Evolutionary conservation across 129 eudicot species (phyloP).

Genomic region (Pulicaria dysenterica): DNA sequence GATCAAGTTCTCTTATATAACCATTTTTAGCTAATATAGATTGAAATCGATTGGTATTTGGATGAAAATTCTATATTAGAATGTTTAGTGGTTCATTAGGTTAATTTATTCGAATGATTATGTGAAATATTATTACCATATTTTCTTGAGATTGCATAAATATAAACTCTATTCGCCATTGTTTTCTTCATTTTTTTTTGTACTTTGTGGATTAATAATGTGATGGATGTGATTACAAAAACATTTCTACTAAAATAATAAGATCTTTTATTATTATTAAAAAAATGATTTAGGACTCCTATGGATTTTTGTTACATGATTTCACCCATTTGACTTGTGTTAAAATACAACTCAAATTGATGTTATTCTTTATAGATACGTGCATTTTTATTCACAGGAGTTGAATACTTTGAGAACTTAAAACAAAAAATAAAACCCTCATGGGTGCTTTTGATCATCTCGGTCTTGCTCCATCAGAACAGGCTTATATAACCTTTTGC

Average conservation of each 20-base stretch:
- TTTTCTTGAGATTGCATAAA: background rate
- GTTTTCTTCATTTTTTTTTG: background rate
- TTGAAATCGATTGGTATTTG: slow-evolving; percentile 16
- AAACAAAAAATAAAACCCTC: background rate
- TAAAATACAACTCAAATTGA: no score
- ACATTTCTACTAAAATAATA: background rate
- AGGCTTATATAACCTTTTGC: background rate
- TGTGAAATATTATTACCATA: slow-evolving; percentile 5
- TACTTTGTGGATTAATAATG: background rate
- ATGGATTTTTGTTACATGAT: no score
- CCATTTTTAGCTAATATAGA: slow-evolving; percentile 20
- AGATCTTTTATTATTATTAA: background rate
- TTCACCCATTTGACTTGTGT: no score
- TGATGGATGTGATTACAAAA: background rate
- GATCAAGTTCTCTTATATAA: slow-evolving; percentile 26
- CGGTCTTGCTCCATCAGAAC: background rate
- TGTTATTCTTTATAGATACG: no score
- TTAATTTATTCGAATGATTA: background rate
- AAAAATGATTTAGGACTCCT: background rate
- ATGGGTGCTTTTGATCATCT: background rate
- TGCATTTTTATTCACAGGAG: slow-evolving; percentile 12
- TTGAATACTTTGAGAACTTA: slow-evolving; percentile 8
- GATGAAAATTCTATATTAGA: slow-evolving; percentile 19
- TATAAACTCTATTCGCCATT: background rate
- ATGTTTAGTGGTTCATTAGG: slow-evolving; percentile 28